Base-by-base conservation (phyloP, 495 filamentous ascomycete species). In the Entonaema liquescens region DNA sequence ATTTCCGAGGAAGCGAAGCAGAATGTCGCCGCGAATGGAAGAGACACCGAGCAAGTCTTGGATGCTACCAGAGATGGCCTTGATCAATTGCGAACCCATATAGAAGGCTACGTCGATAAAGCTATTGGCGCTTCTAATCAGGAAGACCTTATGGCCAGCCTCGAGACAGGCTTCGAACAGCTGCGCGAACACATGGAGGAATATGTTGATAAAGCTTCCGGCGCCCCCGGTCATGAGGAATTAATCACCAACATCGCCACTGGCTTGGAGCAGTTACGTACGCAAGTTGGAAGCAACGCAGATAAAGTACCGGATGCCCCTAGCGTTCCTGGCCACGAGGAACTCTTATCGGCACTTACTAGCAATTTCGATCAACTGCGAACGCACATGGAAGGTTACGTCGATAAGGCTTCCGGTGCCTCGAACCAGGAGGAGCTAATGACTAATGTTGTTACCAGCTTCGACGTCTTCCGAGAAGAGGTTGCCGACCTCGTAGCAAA, bases 41-140 rank as follows among this genome's bases (percentile, higher is more conserved):
- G 87, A 57, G 92, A 93, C 73, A 93, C 91, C 0, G 92, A 94
- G 75, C 89, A 95, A 71, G 86, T 96, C 25, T 83, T 97, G 2
- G 91, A 95, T 75, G 91, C 93, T 1, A 88, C 95, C 62, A 94
- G 92, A 74, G 93, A 96, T 76, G 92, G 92, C 2, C 85, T 97
- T 38, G 92, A 94, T 69, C 87, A 86, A 55, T 85, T 98, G 3
- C 88, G 91, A n/a, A 83, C 84, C 23, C 88, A 93, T 60, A 90
- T 94, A 56, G 91, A 93, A 78, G 81, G 80, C 19, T 93, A 92
- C 67, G 65, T 75, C 29, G 71, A 76, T 56, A 69, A 40, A 59
- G 70, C 65, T 17, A 28, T 61, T 5, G 65, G 52, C 8, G 40
- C 67, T 19, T 68, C 75, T 19, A 92, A 92, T 72, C 93, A 91